Base-by-base conservation (phyloP, 768 basidiomycete genomes). In the Calocybe gangraenosa region DNA sequence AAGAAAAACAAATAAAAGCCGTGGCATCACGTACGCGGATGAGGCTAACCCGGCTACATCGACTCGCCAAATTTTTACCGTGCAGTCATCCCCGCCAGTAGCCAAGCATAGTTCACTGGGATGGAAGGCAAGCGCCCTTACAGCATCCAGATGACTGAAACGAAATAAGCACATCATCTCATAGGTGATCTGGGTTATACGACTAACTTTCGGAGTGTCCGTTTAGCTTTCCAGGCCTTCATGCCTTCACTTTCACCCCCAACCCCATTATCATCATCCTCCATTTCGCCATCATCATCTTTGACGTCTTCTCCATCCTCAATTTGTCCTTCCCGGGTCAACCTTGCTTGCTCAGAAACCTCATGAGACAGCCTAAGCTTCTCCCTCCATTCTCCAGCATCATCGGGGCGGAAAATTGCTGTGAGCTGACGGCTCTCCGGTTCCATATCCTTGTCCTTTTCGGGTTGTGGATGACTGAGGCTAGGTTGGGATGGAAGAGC, bases 31-130 rank as follows among this genome's bases (percentile, higher is more conserved):
- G 61, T 68, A 93, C 91, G 77, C 76, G 45, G 82, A 81, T 34
- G 86, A 85, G 22, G 89, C 75, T 48, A 93, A 69, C 54, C 79
- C 74, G 32, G 81, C 69, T 13, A 86, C 76, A 53, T 95, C 90
- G 69, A 92, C 78, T 46, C 90, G 78, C 96, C 96, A 99, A 42
- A 97, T 79, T 65, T 99, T 99, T 44, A 98, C 84, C 6, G 92
- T 93, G 61, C 81, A 89, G 60, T 99, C 96, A 60, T 97, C 95
- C 21, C 93, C 91, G 18, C 87, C 96, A 37, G 87, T 92, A n/a
- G 88, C 93, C 43, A 98, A 68, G 57, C 84, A 84, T 35, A 92
- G 66, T 52, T 91, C 89, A 28, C 71, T 84, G 1, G 89, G 89
- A 58, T 92, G 90, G 76, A 96, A 95, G 0, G 89, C 84, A 18